Evolutionary conservation across 2,329 filamentous ascomycete species (phyloP).

Genomic region (Stachybotrys echinatus): DNA sequence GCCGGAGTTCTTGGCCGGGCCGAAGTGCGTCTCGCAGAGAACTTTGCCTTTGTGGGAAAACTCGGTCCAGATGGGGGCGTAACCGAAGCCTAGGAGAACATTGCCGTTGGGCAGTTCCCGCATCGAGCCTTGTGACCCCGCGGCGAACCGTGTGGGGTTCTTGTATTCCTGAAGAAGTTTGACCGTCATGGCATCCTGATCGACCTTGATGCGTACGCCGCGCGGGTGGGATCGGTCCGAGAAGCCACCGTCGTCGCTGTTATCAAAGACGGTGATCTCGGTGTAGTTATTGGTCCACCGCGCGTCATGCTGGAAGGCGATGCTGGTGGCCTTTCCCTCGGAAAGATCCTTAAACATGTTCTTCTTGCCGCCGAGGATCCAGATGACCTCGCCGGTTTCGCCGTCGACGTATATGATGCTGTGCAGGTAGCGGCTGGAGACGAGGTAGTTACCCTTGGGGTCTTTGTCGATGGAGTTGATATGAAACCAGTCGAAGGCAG

Average conservation of each 20-base stretch:
- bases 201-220: conserved; percentile 5
- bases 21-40: conserved; percentile 15
- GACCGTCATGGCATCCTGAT: conserved; percentile 5
- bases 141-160: conserved; percentile 4
- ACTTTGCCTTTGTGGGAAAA: conserved; percentile 15
- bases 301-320: conserved; percentile 47
- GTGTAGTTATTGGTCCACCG: conserved; percentile 29
- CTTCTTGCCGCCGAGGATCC: conserved; percentile 42
- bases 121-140: conserved; percentile 7
- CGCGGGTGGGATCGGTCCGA: conserved; percentile 24
- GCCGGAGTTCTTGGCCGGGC: conserved; percentile 9
- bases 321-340: conserved; percentile 26
- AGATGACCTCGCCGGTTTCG: conserved; percentile 39
- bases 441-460: conserved; percentile 11
- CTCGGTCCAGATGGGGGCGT: conserved; percentile 17
- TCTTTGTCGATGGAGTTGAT: conserved; percentile 27
- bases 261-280: conserved; percentile 50
- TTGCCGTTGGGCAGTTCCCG: conserved; percentile 30
- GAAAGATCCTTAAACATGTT: conserved; percentile 29
- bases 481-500: conserved; percentile 13
- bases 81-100: conserved; percentile 37
- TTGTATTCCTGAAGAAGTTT: conserved; percentile 6
- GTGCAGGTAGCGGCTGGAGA: conserved; percentile 3
- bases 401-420: conserved; percentile 22
- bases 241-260: conserved; percentile 35